These are phyloP conservation scores for Uncinocarpus reesii DNA, from an alignment of 2,329 filamentous ascomycete genomes.

Conservation along the genomic window DNA sequence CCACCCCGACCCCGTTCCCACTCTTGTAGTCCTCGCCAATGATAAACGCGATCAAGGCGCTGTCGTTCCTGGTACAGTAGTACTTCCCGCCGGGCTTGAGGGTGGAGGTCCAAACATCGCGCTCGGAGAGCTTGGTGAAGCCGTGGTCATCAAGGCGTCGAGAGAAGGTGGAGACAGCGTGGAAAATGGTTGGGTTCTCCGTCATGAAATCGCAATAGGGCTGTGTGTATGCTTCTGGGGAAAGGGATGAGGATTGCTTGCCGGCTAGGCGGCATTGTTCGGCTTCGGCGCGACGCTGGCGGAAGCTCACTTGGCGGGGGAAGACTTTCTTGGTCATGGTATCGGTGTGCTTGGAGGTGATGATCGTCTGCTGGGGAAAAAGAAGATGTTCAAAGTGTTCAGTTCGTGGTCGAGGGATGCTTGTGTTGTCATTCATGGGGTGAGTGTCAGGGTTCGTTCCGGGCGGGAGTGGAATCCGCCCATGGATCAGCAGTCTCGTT, in stretches of 20 bases:
- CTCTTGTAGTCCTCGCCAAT: slow-evolving; percentile 70
- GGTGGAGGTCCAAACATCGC: slow-evolving; percentile 64
- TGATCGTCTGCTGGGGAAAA: no score
- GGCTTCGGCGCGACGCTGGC: neutral
- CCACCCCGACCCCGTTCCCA: slow-evolving; percentile 77
- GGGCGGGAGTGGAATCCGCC: neutral
- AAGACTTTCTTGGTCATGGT: slow-evolving; percentile 6
- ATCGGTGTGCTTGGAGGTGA: neutral
- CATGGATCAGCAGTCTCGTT: neutral
- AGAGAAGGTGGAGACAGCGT: slow-evolving; percentile 71
- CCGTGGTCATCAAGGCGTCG: slow-evolving; percentile 60
- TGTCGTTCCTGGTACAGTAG: slow-evolving; percentile 76
- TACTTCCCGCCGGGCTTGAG: slow-evolving; percentile 77
- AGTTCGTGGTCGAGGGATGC: neutral
- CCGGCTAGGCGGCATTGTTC: neutral
- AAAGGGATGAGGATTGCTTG: neutral
- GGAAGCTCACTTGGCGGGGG: neutral
- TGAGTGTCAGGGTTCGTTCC: neutral
- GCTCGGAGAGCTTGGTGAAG: slow-evolving; percentile 64
- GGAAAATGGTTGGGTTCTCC: slow-evolving; percentile 86
- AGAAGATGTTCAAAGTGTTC: no score
- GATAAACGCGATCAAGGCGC: slow-evolving; percentile 72
- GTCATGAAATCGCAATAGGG: slow-evolving; percentile 82
- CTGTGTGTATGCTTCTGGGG: slow-evolving; percentile 57
- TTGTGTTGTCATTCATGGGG: neutral